A percentile compares a stretch with the other conserved stretches of the same genome.
phyloP scores from a whole-genome alignment of 2,329 filamentous ascomycete species.

The Monascus ruber region DNA sequence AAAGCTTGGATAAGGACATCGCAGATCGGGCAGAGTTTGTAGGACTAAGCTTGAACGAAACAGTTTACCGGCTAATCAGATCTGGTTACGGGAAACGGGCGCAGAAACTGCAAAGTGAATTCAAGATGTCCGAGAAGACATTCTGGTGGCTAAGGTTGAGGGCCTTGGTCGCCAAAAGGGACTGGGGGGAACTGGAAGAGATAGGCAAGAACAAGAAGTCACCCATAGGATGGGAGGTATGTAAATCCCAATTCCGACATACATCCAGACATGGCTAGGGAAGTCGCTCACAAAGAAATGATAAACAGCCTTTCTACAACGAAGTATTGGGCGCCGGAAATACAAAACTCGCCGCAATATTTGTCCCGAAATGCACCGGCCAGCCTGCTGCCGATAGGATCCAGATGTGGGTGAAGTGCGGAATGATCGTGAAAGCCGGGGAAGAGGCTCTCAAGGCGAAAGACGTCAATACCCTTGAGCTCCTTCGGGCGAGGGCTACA shows the following conservation, averaged over 20 bases:
- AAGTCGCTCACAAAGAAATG: slow-evolving; percentile 15
- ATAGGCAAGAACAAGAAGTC: slow-evolving; percentile 63
- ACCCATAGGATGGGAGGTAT: slow-evolving; percentile 91
- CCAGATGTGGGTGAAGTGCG: slow-evolving; percentile 94
- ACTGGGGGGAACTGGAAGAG: slow-evolving; percentile 90
- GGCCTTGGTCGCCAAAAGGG: slow-evolving; percentile 76
- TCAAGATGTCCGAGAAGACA: slow-evolving; percentile 83
- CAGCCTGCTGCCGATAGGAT: slow-evolving; percentile 59
- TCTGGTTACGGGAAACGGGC: slow-evolving; percentile 74
- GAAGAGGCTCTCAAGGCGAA: slow-evolving; percentile 81
- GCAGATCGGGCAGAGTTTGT: slow-evolving; percentile 53
- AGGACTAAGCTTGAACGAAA: slow-evolving; percentile 81
- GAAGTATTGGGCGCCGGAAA: slow-evolving; percentile 82
- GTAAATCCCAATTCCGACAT: slow-evolving; percentile 17
- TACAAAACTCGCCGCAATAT: slow-evolving; percentile 67
- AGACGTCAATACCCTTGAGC: slow-evolving; percentile 63
- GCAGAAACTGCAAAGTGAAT: slow-evolving; percentile 79
- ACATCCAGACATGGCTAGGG: not conserved
- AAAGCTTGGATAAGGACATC: slow-evolving; percentile 74
- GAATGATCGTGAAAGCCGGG: slow-evolving; percentile 74
- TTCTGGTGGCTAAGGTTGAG: slow-evolving; percentile 79
- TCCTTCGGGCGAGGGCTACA: slow-evolving; percentile 62
- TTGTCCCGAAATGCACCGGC: slow-evolving; percentile 76
- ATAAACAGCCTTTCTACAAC: slow-evolving; percentile 74
- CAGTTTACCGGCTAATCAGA: slow-evolving; percentile 75